Evolutionary conservation across 1,139 yeast species (phyloP).

Genomic region (Yueomyces sp.): DNA sequence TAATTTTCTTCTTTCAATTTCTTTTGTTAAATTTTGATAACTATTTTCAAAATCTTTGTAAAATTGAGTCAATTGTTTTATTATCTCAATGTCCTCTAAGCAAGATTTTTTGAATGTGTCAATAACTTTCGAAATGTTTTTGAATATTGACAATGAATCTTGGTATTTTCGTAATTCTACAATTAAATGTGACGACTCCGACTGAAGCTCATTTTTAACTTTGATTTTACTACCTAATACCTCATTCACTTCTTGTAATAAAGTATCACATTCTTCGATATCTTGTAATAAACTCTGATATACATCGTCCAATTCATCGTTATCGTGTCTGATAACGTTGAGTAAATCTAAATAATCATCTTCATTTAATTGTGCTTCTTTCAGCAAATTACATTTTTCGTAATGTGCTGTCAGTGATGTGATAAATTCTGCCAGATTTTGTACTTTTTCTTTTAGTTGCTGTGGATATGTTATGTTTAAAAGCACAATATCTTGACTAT

Average conservation of each 20-base stretch:
- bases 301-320: conserved; percentile 27
- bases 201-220: conserved; percentile 14
- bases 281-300: conserved; percentile 24
- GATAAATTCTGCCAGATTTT: conserved; percentile 29
- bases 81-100: conserved; percentile 18
- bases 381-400: conserved; percentile 47
- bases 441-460: not conserved
- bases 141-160: conserved; percentile 15
- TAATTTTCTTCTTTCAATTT: conserved; percentile 35
- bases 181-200: conserved; percentile 16
- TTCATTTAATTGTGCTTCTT: conserved; percentile 13
- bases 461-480: not conserved
- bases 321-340: conserved; percentile 30
- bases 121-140: conserved; percentile 16
- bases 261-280: conserved; percentile 19
- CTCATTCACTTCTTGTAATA: conserved; percentile 21
- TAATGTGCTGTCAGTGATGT: conserved; percentile 70
- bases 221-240: conserved; percentile 6
- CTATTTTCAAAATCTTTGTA: conserved; percentile 36
- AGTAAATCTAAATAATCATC: conserved; percentile 25
- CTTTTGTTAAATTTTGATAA: conserved; percentile 37
- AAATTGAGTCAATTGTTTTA: conserved; percentile 31
- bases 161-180: conserved; percentile 16
- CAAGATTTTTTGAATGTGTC: conserved; percentile 15
- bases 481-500: not conserved